Evolutionary conservation across 352 stramenopile species (phyloP).

Genomic region (Halophytophthora polymorphica): DNA sequence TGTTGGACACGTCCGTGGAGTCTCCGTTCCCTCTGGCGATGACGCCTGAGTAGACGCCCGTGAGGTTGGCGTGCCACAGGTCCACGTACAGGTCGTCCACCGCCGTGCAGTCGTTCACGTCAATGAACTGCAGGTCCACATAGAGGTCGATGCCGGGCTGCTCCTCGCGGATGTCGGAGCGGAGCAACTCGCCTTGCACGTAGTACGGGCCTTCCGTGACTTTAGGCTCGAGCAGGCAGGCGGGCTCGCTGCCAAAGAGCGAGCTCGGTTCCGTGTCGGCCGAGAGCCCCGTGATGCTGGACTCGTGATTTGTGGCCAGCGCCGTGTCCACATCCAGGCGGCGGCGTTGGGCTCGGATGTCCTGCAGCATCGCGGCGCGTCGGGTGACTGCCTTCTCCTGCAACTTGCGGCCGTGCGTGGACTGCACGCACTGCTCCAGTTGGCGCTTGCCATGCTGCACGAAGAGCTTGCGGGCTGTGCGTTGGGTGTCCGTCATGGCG

Average conservation of each 20-base stretch:
- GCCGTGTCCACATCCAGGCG: not conserved
- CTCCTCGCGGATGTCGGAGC: not conserved
- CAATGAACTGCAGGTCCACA: constrained; percentile 4
- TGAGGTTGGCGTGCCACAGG: constrained; percentile 7
- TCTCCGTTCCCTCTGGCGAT: constrained; percentile 1
- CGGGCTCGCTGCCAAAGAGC: not conserved
- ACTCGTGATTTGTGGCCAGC: not conserved
- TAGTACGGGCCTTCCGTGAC: constrained; percentile 8
- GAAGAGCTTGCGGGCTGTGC: not conserved
- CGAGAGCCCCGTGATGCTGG: not conserved
- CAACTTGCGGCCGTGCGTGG: not conserved
- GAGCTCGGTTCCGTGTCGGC: not conserved
- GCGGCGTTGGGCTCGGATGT: not conserved
- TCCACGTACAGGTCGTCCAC: constrained; percentile 3
- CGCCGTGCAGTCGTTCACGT: constrained; percentile 1
- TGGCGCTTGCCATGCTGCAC: not conserved
- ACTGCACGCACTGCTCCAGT: not conserved
- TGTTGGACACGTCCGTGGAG: constrained; percentile 1
- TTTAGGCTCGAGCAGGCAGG: constrained; percentile 1
- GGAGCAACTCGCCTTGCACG: not conserved
- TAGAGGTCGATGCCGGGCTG: not conserved
- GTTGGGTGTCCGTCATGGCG: not conserved
- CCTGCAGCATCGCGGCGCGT: not conserved
- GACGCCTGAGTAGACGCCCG: constrained; percentile 3
- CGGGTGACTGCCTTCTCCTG: not conserved